These are phyloP conservation scores for Iris macrosiphon DNA, from an alignment of 106 monocot genomes.

Conservation along the genomic window DNA sequence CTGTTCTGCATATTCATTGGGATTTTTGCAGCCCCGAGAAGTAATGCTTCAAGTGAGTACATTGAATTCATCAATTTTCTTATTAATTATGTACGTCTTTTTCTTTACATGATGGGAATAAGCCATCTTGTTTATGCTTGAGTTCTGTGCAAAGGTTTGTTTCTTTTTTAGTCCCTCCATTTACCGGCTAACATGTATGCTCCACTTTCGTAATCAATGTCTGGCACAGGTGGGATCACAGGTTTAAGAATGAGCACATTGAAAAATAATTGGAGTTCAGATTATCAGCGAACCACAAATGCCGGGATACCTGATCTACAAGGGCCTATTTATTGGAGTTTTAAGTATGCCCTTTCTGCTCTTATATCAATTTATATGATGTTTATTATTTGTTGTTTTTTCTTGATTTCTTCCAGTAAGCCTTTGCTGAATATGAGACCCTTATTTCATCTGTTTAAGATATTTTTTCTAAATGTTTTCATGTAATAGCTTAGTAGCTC, in stretches of 20 bases:
- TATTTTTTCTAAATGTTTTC: no score
- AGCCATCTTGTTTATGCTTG: no score
- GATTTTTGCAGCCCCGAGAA: conserved; percentile 64
- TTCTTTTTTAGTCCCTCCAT: background rate
- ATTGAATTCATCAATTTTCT: background rate
- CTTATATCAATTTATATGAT: background rate
- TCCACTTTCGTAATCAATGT: background rate
- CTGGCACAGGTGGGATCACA: conserved; percentile 68
- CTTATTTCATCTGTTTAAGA: no score
- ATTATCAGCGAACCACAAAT: conserved; percentile 85
- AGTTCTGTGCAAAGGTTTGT: background rate
- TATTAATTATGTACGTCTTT: background rate
- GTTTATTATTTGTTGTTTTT: conserved; percentile 3
- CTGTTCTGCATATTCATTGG: conserved; percentile 94
- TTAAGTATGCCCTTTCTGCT: conserved; percentile 47
- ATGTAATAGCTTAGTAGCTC: no score
- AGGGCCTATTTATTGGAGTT: conserved; percentile 85
- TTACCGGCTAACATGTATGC: conserved; percentile 1
- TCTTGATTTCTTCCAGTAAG: no score
- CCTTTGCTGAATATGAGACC: no score
- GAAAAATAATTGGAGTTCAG: conserved; percentile 82
- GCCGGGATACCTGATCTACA: conserved; percentile 76
- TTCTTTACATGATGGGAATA: no score
- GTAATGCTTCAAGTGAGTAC: conserved; percentile 73
- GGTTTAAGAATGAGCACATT: conserved; percentile 71